These are phyloP conservation scores for Ambrosia hybrid DNA, from an alignment of 140 eudicot genomes.

Conservation along the genomic window DNA sequence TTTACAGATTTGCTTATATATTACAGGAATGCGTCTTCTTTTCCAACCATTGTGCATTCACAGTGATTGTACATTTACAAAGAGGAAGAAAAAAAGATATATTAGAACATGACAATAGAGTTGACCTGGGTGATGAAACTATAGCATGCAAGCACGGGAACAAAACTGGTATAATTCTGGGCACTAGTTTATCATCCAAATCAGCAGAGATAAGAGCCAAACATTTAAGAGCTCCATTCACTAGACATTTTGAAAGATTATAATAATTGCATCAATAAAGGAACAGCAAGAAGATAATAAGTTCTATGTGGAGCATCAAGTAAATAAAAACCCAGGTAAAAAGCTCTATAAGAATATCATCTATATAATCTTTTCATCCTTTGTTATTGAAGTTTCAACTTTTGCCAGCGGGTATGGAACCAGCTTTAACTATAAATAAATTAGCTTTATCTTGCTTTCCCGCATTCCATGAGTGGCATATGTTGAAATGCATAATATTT, in stretches of 20 bases:
- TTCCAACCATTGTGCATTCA: conserved; percentile 7
- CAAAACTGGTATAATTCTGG: conserved; percentile 70
- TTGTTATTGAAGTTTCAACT: no score
- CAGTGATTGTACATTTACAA: not conserved
- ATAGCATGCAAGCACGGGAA: conserved; percentile 87
- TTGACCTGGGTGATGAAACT: conserved; percentile 96
- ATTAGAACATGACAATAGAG: conserved; percentile 11
- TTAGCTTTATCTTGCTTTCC: not conserved
- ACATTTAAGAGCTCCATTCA: conserved; percentile 95
- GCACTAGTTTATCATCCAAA: conserved; percentile 88
- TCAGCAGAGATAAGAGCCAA: conserved; percentile 85
- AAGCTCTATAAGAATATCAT: conserved; percentile 1
- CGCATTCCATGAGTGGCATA: conserved; percentile 1
- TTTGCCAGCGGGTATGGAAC: no score
- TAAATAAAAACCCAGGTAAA: not conserved
- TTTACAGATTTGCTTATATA: not conserved
- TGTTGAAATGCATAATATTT: not conserved
- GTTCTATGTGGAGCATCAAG: conserved; percentile 18
- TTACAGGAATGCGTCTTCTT: not conserved
- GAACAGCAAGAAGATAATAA: conserved; percentile 10
- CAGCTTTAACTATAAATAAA: no score
- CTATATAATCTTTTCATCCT: not conserved
- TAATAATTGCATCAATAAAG: conserved; percentile 18
- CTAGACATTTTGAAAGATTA: conserved; percentile 42
- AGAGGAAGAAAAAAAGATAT: not conserved